phyloP scores from a whole-genome alignment of 2,329 filamentous ascomycete species.

The Emergomyces pasteurianus region DNA sequence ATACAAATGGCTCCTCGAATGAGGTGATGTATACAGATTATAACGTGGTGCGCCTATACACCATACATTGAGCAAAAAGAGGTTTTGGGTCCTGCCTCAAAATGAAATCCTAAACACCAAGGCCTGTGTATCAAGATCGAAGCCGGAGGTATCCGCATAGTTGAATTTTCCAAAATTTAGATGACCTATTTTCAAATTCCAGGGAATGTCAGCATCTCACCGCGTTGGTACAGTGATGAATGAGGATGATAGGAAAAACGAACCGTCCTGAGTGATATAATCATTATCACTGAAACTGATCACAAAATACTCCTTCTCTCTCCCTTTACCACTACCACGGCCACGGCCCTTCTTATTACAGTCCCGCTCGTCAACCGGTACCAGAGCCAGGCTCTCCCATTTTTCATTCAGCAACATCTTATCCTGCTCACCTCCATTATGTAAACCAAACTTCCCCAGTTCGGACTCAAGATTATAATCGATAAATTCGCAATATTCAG shows the following conservation, averaged over 20 bases:
- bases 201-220: not conserved
- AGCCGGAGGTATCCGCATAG: conserved; percentile 48
- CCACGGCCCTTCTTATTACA: conserved; percentile 8
- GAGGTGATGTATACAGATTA: not conserved
- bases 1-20: not conserved
- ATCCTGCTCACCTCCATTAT: conserved; percentile 55
- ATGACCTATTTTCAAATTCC: not conserved
- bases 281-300: conserved; percentile 61
- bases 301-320: conserved; percentile 52
- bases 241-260: conserved; percentile 8
- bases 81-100: not conserved
- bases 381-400: conserved; percentile 58
- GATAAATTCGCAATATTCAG: conserved; percentile 53
- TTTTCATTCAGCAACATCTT: conserved; percentile 57
- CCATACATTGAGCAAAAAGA: not conserved
- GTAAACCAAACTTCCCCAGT: conserved; percentile 52
- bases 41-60: not conserved
- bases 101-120: conserved; percentile 40
- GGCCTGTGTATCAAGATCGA: conserved; percentile 49
- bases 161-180: conserved; percentile 29
- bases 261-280: conserved; percentile 60
- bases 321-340: conserved; percentile 6
- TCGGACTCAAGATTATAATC: conserved; percentile 57
- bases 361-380: conserved; percentile 42
- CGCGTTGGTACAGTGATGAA: not conserved